Percentiles rank a stretch among this genome's conserved stretches.
Conservation (phyloP, 2,329 filamentous ascomycete genomes). For the Alternaria brassicicola region DNA sequence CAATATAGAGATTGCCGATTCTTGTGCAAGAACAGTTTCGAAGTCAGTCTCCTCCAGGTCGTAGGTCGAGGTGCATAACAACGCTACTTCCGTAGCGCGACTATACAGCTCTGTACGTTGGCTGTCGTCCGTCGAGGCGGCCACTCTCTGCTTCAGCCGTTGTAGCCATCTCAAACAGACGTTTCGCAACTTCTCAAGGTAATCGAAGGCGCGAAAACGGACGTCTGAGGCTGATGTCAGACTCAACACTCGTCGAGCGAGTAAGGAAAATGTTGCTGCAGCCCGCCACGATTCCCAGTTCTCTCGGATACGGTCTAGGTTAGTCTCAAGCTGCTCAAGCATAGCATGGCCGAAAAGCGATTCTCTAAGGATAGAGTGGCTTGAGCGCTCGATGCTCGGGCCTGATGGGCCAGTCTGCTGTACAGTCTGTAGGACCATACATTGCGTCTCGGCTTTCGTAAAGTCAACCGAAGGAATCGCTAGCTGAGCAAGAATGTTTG, state of each 20-base stretch:
- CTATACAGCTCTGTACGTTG: slow-evolving; percentile 42
- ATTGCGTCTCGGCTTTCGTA: slow-evolving; percentile 55
- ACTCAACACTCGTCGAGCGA: slow-evolving; percentile 55
- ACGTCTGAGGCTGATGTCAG: slow-evolving; percentile 38
- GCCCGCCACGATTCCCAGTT: slow-evolving; percentile 51
- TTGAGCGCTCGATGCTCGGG: slow-evolving; percentile 30
- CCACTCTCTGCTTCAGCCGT: slow-evolving; percentile 38
- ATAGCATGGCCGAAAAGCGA: slow-evolving; percentile 38
- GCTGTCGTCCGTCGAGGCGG: slow-evolving; percentile 25
- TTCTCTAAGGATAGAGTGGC: slow-evolving; percentile 49
- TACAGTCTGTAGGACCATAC: slow-evolving; percentile 58
- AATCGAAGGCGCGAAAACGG: slow-evolving; percentile 31
- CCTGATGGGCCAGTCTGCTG: slow-evolving; percentile 55
- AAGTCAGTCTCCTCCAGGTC: slow-evolving; percentile 50
- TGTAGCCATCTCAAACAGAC: slow-evolving; percentile 52
- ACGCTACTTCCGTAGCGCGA: slow-evolving; percentile 49
- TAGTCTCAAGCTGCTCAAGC: slow-evolving; percentile 21
- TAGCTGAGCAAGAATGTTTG: slow-evolving; percentile 12
- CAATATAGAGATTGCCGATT: slow-evolving; percentile 19
- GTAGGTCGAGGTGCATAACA: slow-evolving; percentile 55
- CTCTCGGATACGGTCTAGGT: slow-evolving; percentile 15
- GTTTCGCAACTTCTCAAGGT: slow-evolving; percentile 43
- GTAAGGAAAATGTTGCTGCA: slow-evolving; percentile 48
- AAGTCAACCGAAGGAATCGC: slow-evolving; percentile 51
- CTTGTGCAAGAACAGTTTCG: slow-evolving; percentile 30